Evolutionary conservation across 768 basidiomycete species (phyloP).

Genomic region (Sutorius australiensis): DNA sequence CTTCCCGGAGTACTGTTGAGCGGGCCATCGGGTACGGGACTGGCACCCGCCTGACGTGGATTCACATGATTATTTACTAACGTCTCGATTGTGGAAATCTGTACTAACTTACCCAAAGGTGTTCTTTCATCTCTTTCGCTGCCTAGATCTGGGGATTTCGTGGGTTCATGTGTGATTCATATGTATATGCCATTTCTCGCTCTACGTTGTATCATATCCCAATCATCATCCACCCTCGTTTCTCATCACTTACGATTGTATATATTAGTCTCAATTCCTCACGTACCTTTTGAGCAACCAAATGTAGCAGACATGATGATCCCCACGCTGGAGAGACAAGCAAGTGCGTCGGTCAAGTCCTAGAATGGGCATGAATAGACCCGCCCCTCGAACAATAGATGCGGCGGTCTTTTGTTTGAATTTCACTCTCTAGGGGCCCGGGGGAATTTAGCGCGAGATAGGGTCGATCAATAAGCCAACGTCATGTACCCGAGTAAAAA

Average conservation of each 20-base stretch:
- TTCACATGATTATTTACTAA: not conserved
- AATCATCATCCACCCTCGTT: not conserved
- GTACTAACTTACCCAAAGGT: not conserved
- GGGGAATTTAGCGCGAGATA: not conserved
- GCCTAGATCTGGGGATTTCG: not conserved
- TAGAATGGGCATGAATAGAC: not conserved
- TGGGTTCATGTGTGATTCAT: not conserved
- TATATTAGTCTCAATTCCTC: not conserved
- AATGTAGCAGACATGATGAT: no score
- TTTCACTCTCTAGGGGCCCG: not conserved
- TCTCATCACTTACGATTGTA: not conserved
- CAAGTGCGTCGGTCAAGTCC: not conserved
- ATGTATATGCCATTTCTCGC: conserved; percentile 1
- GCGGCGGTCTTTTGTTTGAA: not conserved
- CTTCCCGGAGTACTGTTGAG: conserved; percentile 19
- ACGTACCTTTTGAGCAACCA: not conserved
- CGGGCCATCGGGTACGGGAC: not conserved
- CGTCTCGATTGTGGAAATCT: not conserved
- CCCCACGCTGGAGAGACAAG: not conserved
- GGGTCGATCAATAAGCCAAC: not conserved
- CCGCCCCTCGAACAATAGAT: not conserved
- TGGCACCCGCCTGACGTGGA: not conserved
- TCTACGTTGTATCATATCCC: conserved; percentile 1
- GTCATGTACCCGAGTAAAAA: not conserved
- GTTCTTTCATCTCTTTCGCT: not conserved